Percentiles rank a stretch among this genome's conserved stretches.
Evolutionary conservation across 805 yeast species (phyloP).

Genomic region (Barnettozyma wickerhamii): DNA sequence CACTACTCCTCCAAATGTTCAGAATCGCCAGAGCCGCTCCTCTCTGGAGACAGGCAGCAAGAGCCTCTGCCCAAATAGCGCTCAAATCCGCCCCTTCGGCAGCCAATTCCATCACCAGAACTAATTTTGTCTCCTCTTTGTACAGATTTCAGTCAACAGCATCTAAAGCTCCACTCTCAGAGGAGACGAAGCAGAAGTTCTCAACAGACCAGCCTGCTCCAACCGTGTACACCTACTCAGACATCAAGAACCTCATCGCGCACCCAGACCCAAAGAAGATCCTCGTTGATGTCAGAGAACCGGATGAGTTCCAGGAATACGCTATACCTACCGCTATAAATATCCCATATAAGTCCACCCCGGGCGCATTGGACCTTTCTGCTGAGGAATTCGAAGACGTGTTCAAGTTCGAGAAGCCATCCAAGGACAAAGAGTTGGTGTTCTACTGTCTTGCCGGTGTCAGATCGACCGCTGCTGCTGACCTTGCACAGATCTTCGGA

Average conservation of each 20-base stretch:
- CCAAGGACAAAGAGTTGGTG: slow-evolving; percentile 62
- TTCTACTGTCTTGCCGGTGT: slow-evolving; percentile 94
- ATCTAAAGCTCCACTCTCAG: slow-evolving; percentile 5
- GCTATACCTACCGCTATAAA: slow-evolving; percentile 82
- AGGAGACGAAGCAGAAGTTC: slow-evolving; percentile 11
- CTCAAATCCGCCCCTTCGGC: slow-evolving; percentile 1
- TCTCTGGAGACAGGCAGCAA: neutral
- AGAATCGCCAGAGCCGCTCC: slow-evolving; percentile 5
- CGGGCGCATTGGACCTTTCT: slow-evolving; percentile 83
- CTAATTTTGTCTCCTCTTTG: neutral
- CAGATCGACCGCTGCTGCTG: slow-evolving; percentile 87
- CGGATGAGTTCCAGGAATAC: slow-evolving; percentile 66
- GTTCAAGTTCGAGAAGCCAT: slow-evolving; percentile 82
- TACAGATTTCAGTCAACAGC: slow-evolving; percentile 13
- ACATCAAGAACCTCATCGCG: slow-evolving; percentile 41
- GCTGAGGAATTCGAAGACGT: slow-evolving; percentile 75
- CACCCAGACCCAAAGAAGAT: slow-evolving; percentile 46
- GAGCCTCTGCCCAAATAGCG: neutral
- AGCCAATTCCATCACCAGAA: neutral
- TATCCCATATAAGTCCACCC: slow-evolving; percentile 84
- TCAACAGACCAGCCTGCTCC: slow-evolving; percentile 30
- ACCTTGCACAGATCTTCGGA: slow-evolving; percentile 86
- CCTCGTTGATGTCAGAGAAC: slow-evolving; percentile 90
- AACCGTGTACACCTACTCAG: slow-evolving; percentile 46
- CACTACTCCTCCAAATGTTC: slow-evolving; percentile 1